These are phyloP conservation scores for Aspergillus piperis DNA, from an alignment of 2,329 filamentous ascomycete species.

Conservation along the genomic window DNA sequence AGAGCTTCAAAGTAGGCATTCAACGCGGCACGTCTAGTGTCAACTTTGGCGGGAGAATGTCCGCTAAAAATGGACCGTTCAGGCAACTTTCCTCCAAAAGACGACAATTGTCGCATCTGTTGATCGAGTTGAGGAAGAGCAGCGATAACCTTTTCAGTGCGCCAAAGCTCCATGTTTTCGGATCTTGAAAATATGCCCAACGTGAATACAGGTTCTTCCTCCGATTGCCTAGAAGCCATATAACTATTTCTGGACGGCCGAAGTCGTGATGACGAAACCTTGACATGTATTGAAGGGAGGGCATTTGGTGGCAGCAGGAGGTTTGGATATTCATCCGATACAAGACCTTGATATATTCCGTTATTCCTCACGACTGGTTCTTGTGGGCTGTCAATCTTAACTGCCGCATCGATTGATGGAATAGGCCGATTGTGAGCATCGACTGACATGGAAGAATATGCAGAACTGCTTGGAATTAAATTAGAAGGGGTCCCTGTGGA, in stretches of 20 bases:
- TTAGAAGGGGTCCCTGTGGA: slow-evolving; percentile 40
- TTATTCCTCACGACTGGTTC: slow-evolving; percentile 34
- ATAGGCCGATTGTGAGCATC: slow-evolving; percentile 24
- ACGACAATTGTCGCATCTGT: slow-evolving; percentile 71
- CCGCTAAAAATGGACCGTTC: slow-evolving; percentile 86
- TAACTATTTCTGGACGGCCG: slow-evolving; percentile 86
- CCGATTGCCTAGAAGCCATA: slow-evolving; percentile 73
- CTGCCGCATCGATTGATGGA: slow-evolving; percentile 40
- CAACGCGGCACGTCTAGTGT: slow-evolving; percentile 77
- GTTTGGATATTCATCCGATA: slow-evolving; percentile 83
- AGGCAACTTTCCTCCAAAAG: slow-evolving; percentile 74
- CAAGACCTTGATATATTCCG: slow-evolving; percentile 72
- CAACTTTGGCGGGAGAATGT: slow-evolving; percentile 89
- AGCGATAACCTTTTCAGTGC: slow-evolving; percentile 85
- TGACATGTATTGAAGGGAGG: slow-evolving; percentile 79
- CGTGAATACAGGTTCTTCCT: slow-evolving; percentile 93
- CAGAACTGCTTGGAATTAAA: slow-evolving; percentile 51
- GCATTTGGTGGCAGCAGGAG: slow-evolving; percentile 85
- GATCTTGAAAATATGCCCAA: slow-evolving; percentile 80
- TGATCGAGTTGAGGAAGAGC: slow-evolving; percentile 82
- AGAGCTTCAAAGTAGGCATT: slow-evolving; percentile 84
- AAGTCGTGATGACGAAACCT: slow-evolving; percentile 91
- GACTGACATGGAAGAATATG: slow-evolving; percentile 14
- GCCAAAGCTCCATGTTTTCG: slow-evolving; percentile 71
- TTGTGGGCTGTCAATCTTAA: slow-evolving; percentile 38